These are phyloP conservation scores for Emmonsia crescens DNA, from an alignment of 2,329 filamentous ascomycete species.

Conservation along the genomic window DNA sequence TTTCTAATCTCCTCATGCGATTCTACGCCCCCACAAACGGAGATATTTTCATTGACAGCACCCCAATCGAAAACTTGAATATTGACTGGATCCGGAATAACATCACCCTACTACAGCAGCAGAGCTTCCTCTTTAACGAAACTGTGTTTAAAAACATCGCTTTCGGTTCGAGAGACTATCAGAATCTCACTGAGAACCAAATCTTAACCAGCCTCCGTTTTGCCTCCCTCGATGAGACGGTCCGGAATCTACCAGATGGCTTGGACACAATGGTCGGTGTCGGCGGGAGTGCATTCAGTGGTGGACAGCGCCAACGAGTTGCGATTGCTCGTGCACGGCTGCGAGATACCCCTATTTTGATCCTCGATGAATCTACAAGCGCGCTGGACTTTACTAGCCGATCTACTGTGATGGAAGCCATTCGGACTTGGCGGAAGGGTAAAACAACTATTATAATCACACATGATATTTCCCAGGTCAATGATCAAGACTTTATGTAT, in stretches of 20 bases:
- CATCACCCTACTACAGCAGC: conserved; percentile 71
- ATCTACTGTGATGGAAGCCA: conserved; percentile 57
- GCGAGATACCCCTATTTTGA: conserved; percentile 65
- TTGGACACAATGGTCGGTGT: conserved; percentile 61
- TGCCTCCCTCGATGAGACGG: conserved; percentile 57
- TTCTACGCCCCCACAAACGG: conserved; percentile 62
- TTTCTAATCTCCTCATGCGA: conserved; percentile 66
- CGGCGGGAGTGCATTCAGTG: conserved; percentile 63
- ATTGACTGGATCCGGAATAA: conserved; percentile 64
- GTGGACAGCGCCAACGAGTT: conserved; percentile 73
- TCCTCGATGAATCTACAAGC: conserved; percentile 83
- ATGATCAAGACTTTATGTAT: conserved; percentile 63
- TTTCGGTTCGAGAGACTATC: conserved; percentile 49
- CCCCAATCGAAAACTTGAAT: conserved; percentile 51
- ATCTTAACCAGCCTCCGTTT: conserved; percentile 54
- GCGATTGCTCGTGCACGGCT: conserved; percentile 69
- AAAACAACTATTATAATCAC: conserved; percentile 92
- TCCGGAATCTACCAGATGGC: conserved; percentile 56
- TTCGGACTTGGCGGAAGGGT: conserved; percentile 63
- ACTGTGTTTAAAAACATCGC: conserved; percentile 68
- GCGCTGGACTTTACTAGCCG: conserved; percentile 68
- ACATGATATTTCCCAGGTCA: conserved; percentile 72
- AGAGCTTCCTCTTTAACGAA: conserved; percentile 70
- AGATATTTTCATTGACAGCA: conserved; percentile 57
- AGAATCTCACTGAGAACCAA: conserved; percentile 41